A percentile compares a stretch with the other conserved stretches of the same genome.
Conservation (phyloP, 345 rosid species). For the Boechera divaricarpa region DNA sequence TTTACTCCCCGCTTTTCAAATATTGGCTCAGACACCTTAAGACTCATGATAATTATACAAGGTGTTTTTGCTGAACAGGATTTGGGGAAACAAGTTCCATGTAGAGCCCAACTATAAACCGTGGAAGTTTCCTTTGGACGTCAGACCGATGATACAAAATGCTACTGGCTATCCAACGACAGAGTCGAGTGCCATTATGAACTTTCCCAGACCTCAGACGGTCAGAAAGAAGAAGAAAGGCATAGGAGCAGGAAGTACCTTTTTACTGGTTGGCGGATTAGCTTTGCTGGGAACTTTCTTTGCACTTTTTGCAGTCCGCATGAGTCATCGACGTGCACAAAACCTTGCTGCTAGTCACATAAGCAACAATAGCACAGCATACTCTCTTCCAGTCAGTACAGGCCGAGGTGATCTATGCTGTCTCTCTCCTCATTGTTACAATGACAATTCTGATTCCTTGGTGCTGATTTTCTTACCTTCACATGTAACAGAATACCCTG, state of each 20-base stretch:
- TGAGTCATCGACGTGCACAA: constrained; percentile 47
- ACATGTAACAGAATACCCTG: constrained; percentile 43
- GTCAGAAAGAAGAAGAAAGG: constrained; percentile 53
- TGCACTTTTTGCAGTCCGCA: constrained; percentile 55
- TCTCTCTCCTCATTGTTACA: constrained; percentile 24
- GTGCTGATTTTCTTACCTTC: constrained; percentile 28
- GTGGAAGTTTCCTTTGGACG: constrained; percentile 75
- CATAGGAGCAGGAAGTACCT: constrained; percentile 62
- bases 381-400: constrained; percentile 56
- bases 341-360: constrained; percentile 45
- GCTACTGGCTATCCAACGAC: constrained; percentile 64
- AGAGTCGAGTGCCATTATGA: constrained; percentile 76
- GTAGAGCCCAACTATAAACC: constrained; percentile 61
- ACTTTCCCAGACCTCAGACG: constrained; percentile 51
- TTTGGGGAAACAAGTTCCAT: constrained; percentile 79
- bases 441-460: constrained; percentile 32
- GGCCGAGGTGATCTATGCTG: constrained; percentile 53
- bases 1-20: constrained; percentile 19
- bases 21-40: constrained; percentile 4
- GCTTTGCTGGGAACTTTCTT: constrained; percentile 63
- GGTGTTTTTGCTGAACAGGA: constrained; percentile 55
- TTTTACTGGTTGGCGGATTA: constrained; percentile 63
- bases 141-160: constrained; percentile 52
- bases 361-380: constrained; percentile 49
- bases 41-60: constrained; percentile 9